phyloP scores from a whole-genome alignment of 2,329 filamentous ascomycete genomes.

The Cladosporium colombiae region DNA sequence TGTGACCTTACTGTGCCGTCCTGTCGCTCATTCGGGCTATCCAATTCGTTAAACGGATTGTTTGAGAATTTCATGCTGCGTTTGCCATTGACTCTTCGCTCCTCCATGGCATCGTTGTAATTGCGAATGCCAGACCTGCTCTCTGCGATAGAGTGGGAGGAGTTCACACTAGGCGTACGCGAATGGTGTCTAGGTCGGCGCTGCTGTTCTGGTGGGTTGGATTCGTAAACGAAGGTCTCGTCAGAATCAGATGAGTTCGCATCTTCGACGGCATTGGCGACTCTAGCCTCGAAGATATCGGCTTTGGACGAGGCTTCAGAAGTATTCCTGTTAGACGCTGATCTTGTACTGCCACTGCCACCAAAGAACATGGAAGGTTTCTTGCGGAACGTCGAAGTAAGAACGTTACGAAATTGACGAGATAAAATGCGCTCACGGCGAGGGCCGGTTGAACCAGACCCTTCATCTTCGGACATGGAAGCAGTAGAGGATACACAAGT shows the following conservation, averaged over 20 bases:
- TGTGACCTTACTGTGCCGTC: constrained; percentile 53
- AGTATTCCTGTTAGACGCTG: constrained; percentile 30
- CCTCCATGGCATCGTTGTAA: constrained; percentile 65
- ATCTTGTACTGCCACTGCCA: constrained; percentile 25
- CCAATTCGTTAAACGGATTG: constrained; percentile 67
- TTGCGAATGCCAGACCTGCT: constrained; percentile 57
- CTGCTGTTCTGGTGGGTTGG: constrained; percentile 72
- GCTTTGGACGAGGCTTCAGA: constrained; percentile 80
- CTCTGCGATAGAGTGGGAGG: constrained; percentile 69
- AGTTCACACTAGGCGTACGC: constrained; percentile 90
- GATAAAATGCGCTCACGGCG: constrained; percentile 1
- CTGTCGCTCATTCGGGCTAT: constrained; percentile 43
- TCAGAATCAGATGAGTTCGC: constrained; percentile 96
- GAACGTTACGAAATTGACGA: constrained; percentile 15
- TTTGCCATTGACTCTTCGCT: constrained; percentile 68
- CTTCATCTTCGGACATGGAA: constrained; percentile 18
- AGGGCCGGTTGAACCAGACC: constrained; percentile 4
- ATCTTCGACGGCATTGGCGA: constrained; percentile 93
- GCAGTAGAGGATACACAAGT: constrained; percentile 20
- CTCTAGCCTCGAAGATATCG: constrained; percentile 96
- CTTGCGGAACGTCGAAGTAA: constrained; percentile 19
- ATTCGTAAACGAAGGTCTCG: constrained; percentile 98
- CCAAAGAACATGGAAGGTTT: constrained; percentile 13
- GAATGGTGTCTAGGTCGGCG: constrained; percentile 80
- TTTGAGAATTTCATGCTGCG: constrained; percentile 97